Base-by-base conservation (phyloP, 192 early-diverging fungal species). In the Obelidium mucronatum region DNA sequence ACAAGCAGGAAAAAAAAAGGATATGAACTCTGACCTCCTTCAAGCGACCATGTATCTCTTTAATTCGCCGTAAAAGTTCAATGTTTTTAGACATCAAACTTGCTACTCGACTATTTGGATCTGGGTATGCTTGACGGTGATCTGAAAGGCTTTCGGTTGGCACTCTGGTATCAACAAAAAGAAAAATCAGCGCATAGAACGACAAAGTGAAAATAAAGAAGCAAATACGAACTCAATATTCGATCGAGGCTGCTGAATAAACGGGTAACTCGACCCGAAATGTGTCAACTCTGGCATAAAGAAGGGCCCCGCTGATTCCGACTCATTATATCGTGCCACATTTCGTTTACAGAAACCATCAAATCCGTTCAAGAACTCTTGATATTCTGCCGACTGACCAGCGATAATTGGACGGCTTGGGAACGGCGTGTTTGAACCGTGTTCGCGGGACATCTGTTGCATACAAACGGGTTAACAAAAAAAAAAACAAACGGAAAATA, bases 221-320 rank as follows among this genome's bases (percentile, higher is more conserved):
- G 6, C 8, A 35, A 64, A 19, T 0, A 0, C 34, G 3, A 22
- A 72, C 69, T 56, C 28, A 8, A 36, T 15, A 53, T 58, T 72
- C 19, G 33, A 28, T 40, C 13, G 56, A 6, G 8, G 17, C 59
- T 54, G 37, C 6, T 56, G 59, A 62, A 74, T 74, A 11, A 40
- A 8, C 3, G 72, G 72, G 11, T 62, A 35, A 42, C 59, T 24
- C 48, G 72, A 42, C 34, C 72, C 72, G 13, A 74, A 63, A 74
- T 74, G 6, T 19, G 59, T 74, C 58, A 74, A 34, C 34, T 74
- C 72, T 22, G 72, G 72, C n/a, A 73, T 26, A 59, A 74, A 74
- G 39, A 37, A 74, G 19, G 19, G 0, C 34, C 77, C 59, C 26
- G 75, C 80, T 33, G 55, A 67, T 36, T 61, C 33, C 19, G 61